Percentiles rank a stretch among this genome's conserved stretches.
Conservation (phyloP, 2,329 filamentous ascomycete species). For the Claviceps fusiformis region DNA sequence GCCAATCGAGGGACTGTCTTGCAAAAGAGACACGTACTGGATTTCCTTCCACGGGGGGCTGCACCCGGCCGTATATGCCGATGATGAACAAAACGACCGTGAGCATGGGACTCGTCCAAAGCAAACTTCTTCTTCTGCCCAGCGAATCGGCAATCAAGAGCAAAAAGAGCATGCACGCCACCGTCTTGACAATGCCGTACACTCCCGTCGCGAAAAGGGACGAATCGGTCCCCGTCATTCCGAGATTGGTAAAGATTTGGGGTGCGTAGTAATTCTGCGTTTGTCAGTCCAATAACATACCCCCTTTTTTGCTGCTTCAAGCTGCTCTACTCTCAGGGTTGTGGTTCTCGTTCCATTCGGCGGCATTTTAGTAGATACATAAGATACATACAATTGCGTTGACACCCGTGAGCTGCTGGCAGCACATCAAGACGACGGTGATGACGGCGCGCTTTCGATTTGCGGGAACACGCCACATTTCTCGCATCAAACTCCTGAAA, state of each 20-base stretch:
- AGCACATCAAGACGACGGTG: conserved; percentile 48
- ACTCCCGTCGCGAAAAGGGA: conserved; percentile 61
- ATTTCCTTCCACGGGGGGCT: conserved; percentile 38
- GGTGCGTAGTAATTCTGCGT: conserved; percentile 51
- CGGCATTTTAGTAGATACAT: too few species aligned
- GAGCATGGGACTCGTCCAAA: conserved; percentile 52
- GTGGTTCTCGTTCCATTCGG: neutral
- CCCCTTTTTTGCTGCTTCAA: neutral
- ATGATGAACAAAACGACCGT: conserved; percentile 54
- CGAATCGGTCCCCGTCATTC: conserved; percentile 39
- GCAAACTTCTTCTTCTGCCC: conserved; percentile 44
- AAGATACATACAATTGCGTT: conserved; percentile 30
- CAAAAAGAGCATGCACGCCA: conserved; percentile 49
- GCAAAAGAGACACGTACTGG: conserved; percentile 20
- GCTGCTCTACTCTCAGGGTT: neutral
- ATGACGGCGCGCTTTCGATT: conserved; percentile 53
- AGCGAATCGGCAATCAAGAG: conserved; percentile 56
- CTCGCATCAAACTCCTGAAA: conserved; percentile 44
- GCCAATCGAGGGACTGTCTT: neutral
- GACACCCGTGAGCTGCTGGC: conserved; percentile 59
- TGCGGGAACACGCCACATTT: conserved; percentile 46
- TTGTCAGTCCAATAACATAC: neutral
- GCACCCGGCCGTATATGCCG: conserved; percentile 53
- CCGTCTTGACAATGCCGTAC: conserved; percentile 59
- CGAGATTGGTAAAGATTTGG: conserved; percentile 53